Base-by-base conservation (phyloP, 768 basidiomycete genomes). In the Trametes cubensis region DNA sequence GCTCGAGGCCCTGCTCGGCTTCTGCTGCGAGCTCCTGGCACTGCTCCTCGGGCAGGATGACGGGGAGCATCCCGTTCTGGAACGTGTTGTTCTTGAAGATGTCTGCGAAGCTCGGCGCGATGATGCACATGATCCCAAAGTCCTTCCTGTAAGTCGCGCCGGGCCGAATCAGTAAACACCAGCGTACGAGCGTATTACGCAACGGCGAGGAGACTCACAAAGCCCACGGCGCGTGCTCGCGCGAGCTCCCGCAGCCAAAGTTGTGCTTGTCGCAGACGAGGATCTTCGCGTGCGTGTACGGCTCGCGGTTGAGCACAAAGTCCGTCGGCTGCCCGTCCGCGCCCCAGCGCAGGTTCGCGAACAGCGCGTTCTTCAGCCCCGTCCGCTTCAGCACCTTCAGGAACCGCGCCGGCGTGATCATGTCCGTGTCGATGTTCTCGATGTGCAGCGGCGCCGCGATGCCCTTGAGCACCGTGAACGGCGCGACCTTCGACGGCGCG, bases 391-490 rank as follows among this genome's bases (percentile, higher is more conserved):
- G 77, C 17, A 85, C 86, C 75, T 86, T 86, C 67, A 87, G 74
- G 79, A 86, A 87, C 64, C 83, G 83, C 69, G 85, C 85, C 17
- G 85, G 85, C 64, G 86, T 86, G 71, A 87, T 84, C 76, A 85
- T 81, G 72, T 87, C 85, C 60, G 85, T 87, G 68, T 87, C 85
- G 61, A 86, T 80, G 65, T 84, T 83, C 66, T 80, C 77, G 40
- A 81, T 81, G 66, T 78, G 76, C 68, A 84, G 70, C 23, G 82
- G 83, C n/a, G 82, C 82, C 26, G 81, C 77, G 67, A 83, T 81
- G 55, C 84, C 83, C 65, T 77, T 78, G 55, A 84, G 73, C 60
- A 80, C 68, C 58, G 73, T 80, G 73, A 84, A 84, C 67, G 78
- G 79, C 59, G 73, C 75, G 30, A 74, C 72, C 50, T 67, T 66